Evolutionary conservation across 1,284 basidiomycete genomes (phyloP).

Genomic region (Megacollybia platyphylla): DNA sequence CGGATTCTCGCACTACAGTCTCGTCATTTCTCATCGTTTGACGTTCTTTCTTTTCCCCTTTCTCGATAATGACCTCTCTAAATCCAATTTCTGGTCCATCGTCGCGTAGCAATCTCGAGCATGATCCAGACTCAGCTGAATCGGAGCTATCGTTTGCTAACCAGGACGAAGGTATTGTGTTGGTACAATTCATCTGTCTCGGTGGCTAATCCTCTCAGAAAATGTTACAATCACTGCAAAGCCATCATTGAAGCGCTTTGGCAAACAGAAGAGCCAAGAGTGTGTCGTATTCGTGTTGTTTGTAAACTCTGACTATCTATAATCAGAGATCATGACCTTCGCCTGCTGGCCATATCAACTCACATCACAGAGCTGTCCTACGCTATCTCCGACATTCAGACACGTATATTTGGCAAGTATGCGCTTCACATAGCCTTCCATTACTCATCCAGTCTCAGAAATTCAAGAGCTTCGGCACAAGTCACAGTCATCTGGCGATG

Average conservation of each 20-base stretch:
- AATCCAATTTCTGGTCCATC: slow-evolving; percentile 22
- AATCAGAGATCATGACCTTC: slow-evolving; percentile 41
- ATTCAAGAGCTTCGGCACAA: slow-evolving; percentile 78
- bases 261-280: slow-evolving; percentile 48
- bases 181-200: slow-evolving; percentile 6
- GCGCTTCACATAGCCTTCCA: slow-evolving; percentile 3
- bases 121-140: neutral
- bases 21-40: neutral
- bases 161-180: slow-evolving; percentile 43
- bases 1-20: neutral
- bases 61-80: slow-evolving; percentile 26
- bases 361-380: slow-evolving; percentile 76
- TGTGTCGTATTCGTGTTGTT: slow-evolving; percentile 17
- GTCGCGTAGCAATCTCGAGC: slow-evolving; percentile 19
- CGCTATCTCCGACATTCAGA: slow-evolving; percentile 74
- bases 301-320: slow-evolving; percentile 9
- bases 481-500: slow-evolving; percentile 51
- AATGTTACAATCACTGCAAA: slow-evolving; percentile 52
- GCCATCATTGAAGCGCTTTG: slow-evolving; percentile 27
- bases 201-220: slow-evolving; percentile 27
- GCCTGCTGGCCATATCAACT: slow-evolving; percentile 63
- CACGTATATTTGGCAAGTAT: slow-evolving; percentile 65
- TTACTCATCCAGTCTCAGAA: slow-evolving; percentile 29
- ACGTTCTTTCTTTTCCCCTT: slow-evolving; percentile 3
- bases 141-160: slow-evolving; percentile 30